Base-by-base conservation (phyloP, 805 yeast genomes). In the Sporopachydermia quercuum region DNA sequence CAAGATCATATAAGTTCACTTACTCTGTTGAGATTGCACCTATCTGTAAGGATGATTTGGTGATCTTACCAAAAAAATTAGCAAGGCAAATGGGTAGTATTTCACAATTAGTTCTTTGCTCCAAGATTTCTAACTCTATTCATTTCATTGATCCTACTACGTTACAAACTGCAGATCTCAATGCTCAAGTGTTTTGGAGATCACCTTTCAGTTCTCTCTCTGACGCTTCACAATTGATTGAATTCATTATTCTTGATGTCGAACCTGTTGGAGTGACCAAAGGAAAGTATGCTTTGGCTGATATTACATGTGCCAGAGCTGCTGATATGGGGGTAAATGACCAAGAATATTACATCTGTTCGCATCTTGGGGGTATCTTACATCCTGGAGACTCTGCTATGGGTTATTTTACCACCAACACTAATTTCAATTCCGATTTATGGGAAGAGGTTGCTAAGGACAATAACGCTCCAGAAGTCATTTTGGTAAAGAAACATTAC, bases 301-400 rank as follows among this genome's bases (percentile, higher is more conserved):
- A 91, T 57, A 71, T 85, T 19, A 84, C 94, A 2, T 78, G 87
- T 34, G 89, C 94, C n/a, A 73, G 96, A 54, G 75, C 94, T 14
- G 60, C 78, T 37, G 98, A 91, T 58, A 58, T 91, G 65, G 96
- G 96, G 36, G 70, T 70, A 39, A 86, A 86, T 55, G 95, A 86
- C 54, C 71, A 71, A 45, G 78, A 84, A 37, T 87, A 70, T 56
- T 85, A 82, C 47, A 76, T 89, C 19, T 73, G 96, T 55, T 76
- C 96, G 0, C 98, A 93, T 58, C 65, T 91, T 38, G 99, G 98
- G 48, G 96, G 80, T 44, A 74, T 91, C 48, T 68, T 91, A 52
- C 96, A 91, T 57, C 94, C 97, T 3, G 99, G 98, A 50, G 98
- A 91, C 57, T 78, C 91, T 11, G 94, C 76, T 15, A 63, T 89